These are phyloP conservation scores for Umbilicaria muhlenbergii DNA, from an alignment of 495 filamentous ascomycete genomes.

Conservation along the genomic window DNA sequence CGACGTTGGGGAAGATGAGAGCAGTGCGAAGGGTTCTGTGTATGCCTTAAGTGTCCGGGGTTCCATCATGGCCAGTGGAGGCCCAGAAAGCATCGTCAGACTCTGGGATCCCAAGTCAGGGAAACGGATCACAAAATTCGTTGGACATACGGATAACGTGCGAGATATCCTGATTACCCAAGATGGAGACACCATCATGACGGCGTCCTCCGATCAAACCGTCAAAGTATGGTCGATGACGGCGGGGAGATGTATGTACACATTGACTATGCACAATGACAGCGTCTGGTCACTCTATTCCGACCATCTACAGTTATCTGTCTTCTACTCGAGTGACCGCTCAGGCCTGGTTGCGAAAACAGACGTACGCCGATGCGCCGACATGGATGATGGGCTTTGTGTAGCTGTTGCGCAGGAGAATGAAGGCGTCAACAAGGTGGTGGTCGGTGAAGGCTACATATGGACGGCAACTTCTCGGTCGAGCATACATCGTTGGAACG, in stretches of 20 bases:
- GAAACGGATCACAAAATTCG: slow-evolving; percentile 85
- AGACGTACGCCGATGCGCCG: slow-evolving; percentile 59
- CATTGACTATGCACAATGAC: slow-evolving; percentile 94
- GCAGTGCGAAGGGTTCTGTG: slow-evolving; percentile 79
- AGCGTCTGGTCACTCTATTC: slow-evolving; percentile 96
- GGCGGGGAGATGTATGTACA: slow-evolving; percentile 90
- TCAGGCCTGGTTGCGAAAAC: slow-evolving; percentile 90
- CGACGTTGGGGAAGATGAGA: slow-evolving; percentile 62
- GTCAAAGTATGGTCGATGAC: slow-evolving; percentile 96
- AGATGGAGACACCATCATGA: slow-evolving; percentile 79
- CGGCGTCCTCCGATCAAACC: slow-evolving; percentile 88
- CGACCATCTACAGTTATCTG: slow-evolving; percentile 63
- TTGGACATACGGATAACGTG: slow-evolving; percentile 95
- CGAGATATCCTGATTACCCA: slow-evolving; percentile 80
- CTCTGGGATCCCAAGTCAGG: slow-evolving; percentile 88
- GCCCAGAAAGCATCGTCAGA: slow-evolving; percentile 83
- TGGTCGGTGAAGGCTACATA: slow-evolving; percentile 63
- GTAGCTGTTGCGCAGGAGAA: slow-evolving; percentile 83
- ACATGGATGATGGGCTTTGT: slow-evolving; percentile 80
- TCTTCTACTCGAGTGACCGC: slow-evolving; percentile 89
- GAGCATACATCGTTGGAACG: slow-evolving; percentile 86
- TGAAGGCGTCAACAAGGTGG: slow-evolving; percentile 73
- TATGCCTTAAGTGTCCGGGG: slow-evolving; percentile 71
- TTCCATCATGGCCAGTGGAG: slow-evolving; percentile 75
- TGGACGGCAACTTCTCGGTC: slow-evolving; percentile 93